These are phyloP conservation scores for Xylariaceae sp. DNA, from an alignment of 2,329 filamentous ascomycete genomes.

Conservation along the genomic window DNA sequence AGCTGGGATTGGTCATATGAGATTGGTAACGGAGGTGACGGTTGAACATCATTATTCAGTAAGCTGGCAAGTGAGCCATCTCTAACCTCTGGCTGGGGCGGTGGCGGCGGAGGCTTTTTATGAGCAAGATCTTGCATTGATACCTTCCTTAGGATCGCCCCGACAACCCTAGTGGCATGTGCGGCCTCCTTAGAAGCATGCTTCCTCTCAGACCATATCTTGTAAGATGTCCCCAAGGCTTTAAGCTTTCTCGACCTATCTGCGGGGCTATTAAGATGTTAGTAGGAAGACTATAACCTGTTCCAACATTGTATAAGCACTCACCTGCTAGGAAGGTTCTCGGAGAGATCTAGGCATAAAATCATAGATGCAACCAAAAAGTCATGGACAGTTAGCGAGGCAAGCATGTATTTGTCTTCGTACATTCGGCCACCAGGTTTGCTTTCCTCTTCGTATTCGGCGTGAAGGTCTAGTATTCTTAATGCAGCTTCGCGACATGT, in stretches of 20 bases:
- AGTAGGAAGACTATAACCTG: conserved; percentile 8
- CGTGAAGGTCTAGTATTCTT: conserved; percentile 52
- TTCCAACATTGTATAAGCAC: conserved; percentile 5
- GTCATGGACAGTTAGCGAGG: conserved; percentile 59
- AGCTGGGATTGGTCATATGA: conserved; percentile 34
- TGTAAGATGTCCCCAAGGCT: conserved; percentile 48
- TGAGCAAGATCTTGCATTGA: conserved; percentile 38
- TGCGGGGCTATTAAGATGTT: conserved; percentile 30
- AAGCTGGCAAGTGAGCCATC: conserved; percentile 41
- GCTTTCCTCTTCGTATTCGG: conserved; percentile 53
- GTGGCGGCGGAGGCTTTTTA: conserved; percentile 30
- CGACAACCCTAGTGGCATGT: conserved; percentile 50
- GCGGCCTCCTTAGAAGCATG: conserved; percentile 48
- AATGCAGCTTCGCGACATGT: conserved; percentile 52
- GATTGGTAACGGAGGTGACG: conserved; percentile 24
- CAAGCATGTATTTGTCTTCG: conserved; percentile 59
- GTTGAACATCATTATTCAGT: conserved; percentile 41
- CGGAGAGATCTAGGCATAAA: conserved; percentile 57
- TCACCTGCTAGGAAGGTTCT: conserved; percentile 47
- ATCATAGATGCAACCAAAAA: conserved; percentile 67
- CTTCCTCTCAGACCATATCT: conserved; percentile 50
- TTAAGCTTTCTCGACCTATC: conserved; percentile 45
- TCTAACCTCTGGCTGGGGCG: conserved; percentile 37
- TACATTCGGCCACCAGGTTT: conserved; percentile 57
- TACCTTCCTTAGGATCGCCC: conserved; percentile 49